Base-by-base conservation (phyloP, 2,329 filamentous ascomycete species). In the Rutstroemia sp. region DNA sequence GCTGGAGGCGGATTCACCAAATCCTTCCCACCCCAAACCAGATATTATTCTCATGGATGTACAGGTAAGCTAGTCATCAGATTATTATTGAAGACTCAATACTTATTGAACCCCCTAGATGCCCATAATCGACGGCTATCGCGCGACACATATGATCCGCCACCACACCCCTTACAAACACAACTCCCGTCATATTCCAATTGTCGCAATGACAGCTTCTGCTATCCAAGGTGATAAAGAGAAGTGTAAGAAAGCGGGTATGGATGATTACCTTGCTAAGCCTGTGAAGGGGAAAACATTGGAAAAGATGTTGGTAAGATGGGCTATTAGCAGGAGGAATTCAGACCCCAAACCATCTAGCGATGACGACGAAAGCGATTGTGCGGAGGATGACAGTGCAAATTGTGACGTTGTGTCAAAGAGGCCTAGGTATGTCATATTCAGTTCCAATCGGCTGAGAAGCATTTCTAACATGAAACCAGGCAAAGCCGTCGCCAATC, bases 21-120 rank as follows among this genome's bases (percentile, higher is more conserved):
- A 60, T 8, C 25, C 63, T n/a, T 52, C 60, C 21, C 61, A 66
- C 23, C 63, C 67, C 6, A 67, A 70, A 51, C 88, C 88, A 0
- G 82, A 90, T 62, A 82, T 92, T 7, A 90, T 92, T 54, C 73
- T 92, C 41, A 89, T 90, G 86, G 86, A 90, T 66, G 83, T 88
- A 1, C 85, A 88, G 69, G 52, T 54, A 34, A 54, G 45, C 30
- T 34, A 34, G 14, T 12, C 6, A 4, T 30, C 2, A 41, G 6
- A 25, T n/a, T n/a, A 8, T 16, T 4, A 12, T 19, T 19, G 4
- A n/a, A n/a, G 21, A 10, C 7, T 23, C 5, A n/a, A 21, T 5
- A 12, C 3, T 25, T 2, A 34, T 18, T n/a, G 9, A 41, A 10
- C 25, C 14, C 14, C 8, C 3, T 27, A 54, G 52, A 88, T 88